Evolutionary conservation across 345 rosid species (phyloP), one percentile per base, ranked within the genome.

Genomic region (Eucalyptus pumila): DNA sequence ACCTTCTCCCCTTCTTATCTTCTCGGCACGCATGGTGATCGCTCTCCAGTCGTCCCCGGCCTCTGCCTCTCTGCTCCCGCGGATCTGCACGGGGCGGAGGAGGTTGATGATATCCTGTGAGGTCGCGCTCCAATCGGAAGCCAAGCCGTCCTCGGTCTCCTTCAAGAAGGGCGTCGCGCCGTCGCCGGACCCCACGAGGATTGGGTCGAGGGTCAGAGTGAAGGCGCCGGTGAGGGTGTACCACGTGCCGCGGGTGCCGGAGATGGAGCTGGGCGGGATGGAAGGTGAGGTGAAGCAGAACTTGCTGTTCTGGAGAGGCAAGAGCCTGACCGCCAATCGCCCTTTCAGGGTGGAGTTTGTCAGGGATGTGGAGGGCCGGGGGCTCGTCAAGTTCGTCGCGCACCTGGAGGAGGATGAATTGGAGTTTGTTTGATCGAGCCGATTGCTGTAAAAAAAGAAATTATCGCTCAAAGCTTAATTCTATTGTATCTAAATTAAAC

Each of bases 351-450:
- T 97, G 62, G 92, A 95, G 94, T 98, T 98, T 34, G 88, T 92
- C 56, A 90, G 91, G 24, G 95, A 96, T 50, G 72, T 96, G 52
- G 94, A 92, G 91, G 99, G 94, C 85, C 94, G 96, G 30, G 97
- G 98, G 14, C 89, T 92, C 87, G 98, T 98, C 65, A 98, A 98
- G 93, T 97, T 98, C 95, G 92, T 92, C 60, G 95, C 97, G 45
- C 99, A 98, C 94, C 97, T 98, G 88, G 96, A 91, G 91, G 97
- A 96, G 69, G 97, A 95, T 24, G 99, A 98, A 92, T 95, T 98
- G 89, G 97, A 88, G 94, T 90, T 92, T 88, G 52, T 89, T 94
- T 89, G 97, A 94, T 72, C 11, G 26, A 37, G 83, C 47, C 47
- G 27, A 76, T 37, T 76, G 26, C 47, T 21, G 83, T 76, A 76